Base-by-base conservation (phyloP, 2,329 filamentous ascomycete species). In the Claviceps africana region DNA sequence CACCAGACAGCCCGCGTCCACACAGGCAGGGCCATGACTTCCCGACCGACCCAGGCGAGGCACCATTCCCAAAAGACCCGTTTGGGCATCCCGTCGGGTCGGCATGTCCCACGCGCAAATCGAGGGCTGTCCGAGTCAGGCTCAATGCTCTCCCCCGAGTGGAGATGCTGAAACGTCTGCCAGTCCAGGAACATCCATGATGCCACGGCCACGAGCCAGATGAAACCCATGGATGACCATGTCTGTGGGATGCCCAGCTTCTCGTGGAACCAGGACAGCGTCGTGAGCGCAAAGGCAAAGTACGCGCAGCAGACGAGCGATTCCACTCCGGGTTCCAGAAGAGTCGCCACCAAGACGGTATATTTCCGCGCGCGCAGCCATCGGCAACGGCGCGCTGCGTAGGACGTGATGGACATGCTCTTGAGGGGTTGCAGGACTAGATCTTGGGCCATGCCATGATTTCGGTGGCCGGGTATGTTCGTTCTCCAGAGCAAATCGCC, bases 301-400 rank as follows among this genome's bases (percentile, higher is more conserved):
- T 94, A 89, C 0, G 83, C 69, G 22, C 85, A 88, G 68, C 89
- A 96, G 0, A 97, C 64, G 35, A 98, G 77, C 30, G 85, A 85
- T 66, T 98, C 93, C 0, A 94, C 89, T 2, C 89, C 90, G 0
- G 91, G 93, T 64, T 98, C 93, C 2, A 96, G 87, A 1, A 96
- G 72, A 0, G 94, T 97, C 0, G 93, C 94, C 0, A 85, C 73
- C 1, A 88, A 77, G 15, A 98, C 93, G 0, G 91, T 96, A 72
- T 88, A 97, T 66, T 98, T 98, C 46, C 93, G 77, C 1, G 95
- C 94, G 6, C 93, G 81, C 25, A 97, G 73, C 93, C 93, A 98
- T 50, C 93, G 79, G 4, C 90, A 83, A 25, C 93, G 79, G 13
- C 93, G 82, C 5, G 83, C 85, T 46, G 87, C 76, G 63, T 95